Evolutionary conservation across 257 asterid genomes (phyloP).

Genomic region (Petunia secreta): DNA sequence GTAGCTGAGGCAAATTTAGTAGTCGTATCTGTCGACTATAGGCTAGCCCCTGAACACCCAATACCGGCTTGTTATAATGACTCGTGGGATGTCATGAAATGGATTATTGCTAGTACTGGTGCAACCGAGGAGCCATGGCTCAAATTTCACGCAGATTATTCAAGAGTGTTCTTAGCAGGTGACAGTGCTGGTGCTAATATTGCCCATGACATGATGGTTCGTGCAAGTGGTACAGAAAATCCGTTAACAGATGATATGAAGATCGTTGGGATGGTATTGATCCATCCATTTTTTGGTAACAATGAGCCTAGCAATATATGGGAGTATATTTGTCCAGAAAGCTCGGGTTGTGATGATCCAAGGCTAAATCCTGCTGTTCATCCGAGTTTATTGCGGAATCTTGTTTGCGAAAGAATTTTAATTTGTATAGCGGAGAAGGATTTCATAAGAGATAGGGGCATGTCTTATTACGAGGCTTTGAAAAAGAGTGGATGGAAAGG

Average conservation of each 20-base stretch:
- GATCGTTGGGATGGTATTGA: constrained; percentile 50
- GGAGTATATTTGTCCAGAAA: constrained; percentile 35
- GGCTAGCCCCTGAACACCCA: constrained; percentile 68
- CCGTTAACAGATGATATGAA: constrained; percentile 24
- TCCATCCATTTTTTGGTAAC: constrained; percentile 69
- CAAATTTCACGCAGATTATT: constrained; percentile 48
- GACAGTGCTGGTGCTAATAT: constrained; percentile 87
- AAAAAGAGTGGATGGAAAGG: constrained; percentile 75
- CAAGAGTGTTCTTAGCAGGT: constrained; percentile 56
- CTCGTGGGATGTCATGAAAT: constrained; percentile 50
- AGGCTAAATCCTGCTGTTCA: constrained; percentile 63
- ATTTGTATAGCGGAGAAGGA: constrained; percentile 62
- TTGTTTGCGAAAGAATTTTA: constrained; percentile 54
- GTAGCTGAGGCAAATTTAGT: constrained; percentile 52
- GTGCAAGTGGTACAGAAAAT: constrained; percentile 23
- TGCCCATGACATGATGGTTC: constrained; percentile 53
- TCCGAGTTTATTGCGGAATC: constrained; percentile 46
- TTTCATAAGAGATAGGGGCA: constrained; percentile 46
- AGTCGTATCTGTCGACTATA: constrained; percentile 66
- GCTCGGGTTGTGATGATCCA: constrained; percentile 52
- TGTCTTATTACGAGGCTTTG: constrained; percentile 54
- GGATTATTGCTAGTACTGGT: constrained; percentile 50
- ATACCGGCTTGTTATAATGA: constrained; percentile 75
- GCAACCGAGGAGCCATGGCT: constrained; percentile 50
- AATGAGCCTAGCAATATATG: constrained; percentile 41